These are phyloP conservation scores for Calonectria fujianensis DNA, from an alignment of 2,329 filamentous ascomycete species.

Conservation along the genomic window DNA sequence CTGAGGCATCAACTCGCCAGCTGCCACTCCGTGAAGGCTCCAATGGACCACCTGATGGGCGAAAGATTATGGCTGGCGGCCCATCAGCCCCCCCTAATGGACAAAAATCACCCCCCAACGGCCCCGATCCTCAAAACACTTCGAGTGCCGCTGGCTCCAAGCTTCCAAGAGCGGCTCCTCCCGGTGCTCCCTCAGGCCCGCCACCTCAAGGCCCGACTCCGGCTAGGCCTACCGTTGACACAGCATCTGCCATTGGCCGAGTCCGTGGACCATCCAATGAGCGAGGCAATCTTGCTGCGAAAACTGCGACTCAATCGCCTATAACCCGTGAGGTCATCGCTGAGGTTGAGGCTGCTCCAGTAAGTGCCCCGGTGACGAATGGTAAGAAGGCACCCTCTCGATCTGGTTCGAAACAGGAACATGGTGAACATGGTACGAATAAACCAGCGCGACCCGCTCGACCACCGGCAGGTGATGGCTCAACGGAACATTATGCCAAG, in stretches of 20 bases:
- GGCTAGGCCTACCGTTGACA: slow-evolving; percentile 66
- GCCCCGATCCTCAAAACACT: slow-evolving; percentile 61
- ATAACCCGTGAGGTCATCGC: slow-evolving; percentile 60
- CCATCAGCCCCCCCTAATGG: slow-evolving; percentile 63
- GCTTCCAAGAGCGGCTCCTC: slow-evolving; percentile 56
- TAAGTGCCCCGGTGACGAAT: slow-evolving; percentile 76
- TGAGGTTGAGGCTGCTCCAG: slow-evolving; percentile 74
- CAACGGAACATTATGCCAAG: slow-evolving; percentile 72
- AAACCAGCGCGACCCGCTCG: slow-evolving; percentile 62
- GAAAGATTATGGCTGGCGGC: slow-evolving; percentile 63
- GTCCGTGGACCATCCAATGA: slow-evolving; percentile 71
- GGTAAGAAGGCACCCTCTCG: slow-evolving; percentile 49
- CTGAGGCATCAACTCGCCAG: slow-evolving; percentile 62
- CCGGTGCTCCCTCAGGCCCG: slow-evolving; percentile 67
- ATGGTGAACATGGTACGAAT: slow-evolving; percentile 51
- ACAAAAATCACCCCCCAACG: slow-evolving; percentile 62
- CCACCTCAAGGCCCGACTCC: slow-evolving; percentile 74
- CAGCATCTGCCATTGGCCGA: slow-evolving; percentile 62
- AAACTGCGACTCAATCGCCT: slow-evolving; percentile 63
- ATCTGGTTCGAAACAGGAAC: slow-evolving; percentile 61
- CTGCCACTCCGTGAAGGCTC: slow-evolving; percentile 71
- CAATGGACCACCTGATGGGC: slow-evolving; percentile 70
- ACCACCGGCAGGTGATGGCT: slow-evolving; percentile 81
- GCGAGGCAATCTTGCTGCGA: slow-evolving; percentile 64
- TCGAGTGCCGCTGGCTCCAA: slow-evolving; percentile 61